A percentile compares a stretch with the other conserved stretches of the same genome.
Conservation (phyloP, 2,329 filamentous ascomycete genomes). For the Arthrinium phaeospermum region DNA sequence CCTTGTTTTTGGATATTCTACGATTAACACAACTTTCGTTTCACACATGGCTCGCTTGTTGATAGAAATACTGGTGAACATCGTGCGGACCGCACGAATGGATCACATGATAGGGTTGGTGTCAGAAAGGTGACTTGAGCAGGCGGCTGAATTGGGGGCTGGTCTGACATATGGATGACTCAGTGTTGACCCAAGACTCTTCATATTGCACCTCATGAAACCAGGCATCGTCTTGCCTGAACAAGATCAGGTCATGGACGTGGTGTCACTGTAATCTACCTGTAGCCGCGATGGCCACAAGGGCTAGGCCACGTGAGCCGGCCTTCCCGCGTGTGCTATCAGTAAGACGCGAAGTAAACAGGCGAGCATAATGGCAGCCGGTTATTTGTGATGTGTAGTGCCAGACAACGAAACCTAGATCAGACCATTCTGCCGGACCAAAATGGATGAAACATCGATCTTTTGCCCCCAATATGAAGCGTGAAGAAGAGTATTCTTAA, state of each 20-base stretch:
- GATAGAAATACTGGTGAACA: too few relatives aligned
- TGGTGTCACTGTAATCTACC: neutral
- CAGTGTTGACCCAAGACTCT: too few relatives aligned
- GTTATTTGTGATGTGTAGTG: neutral
- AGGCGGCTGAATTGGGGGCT: too few relatives aligned
- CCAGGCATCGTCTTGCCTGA: too few relatives aligned
- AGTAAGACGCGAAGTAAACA: neutral
- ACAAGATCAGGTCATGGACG: too few relatives aligned
- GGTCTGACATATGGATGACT: too few relatives aligned
- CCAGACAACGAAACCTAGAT: neutral
- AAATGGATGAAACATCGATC: neutral
- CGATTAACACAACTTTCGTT: neutral
- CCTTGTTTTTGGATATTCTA: conserved; percentile 18
- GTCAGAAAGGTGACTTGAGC: too few relatives aligned
- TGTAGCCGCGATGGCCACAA: neutral
- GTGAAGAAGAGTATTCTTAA: too few relatives aligned
- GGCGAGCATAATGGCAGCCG: neutral
- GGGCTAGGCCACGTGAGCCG: too few relatives aligned
- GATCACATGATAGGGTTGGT: too few relatives aligned
- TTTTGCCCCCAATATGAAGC: neutral
- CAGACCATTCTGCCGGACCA: neutral
- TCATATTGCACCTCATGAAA: too few relatives aligned
- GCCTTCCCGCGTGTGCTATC: neutral
- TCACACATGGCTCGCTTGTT: neutral
- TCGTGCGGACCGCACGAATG: too few relatives aligned